phyloP scores from a whole-genome alignment of 371 early-diverging fungal genomes.

The Thermomucor indicae-seudaticae region DNA sequence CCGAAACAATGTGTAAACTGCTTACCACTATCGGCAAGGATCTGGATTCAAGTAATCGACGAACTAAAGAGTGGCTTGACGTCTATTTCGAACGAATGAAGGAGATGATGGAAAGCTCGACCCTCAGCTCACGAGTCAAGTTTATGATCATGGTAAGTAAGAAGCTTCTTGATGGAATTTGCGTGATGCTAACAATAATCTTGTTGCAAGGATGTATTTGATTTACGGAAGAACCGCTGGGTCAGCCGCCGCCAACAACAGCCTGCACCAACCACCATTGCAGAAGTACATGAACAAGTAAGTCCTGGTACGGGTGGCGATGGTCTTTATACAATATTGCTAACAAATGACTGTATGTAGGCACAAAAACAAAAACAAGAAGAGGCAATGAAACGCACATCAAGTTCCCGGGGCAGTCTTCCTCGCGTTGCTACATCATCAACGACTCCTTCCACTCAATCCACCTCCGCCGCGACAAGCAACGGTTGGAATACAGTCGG shows the following conservation, averaged over 20 bases:
- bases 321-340: neutral
- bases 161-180: neutral
- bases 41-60: slow-evolving; percentile 39
- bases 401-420: slow-evolving; percentile 56
- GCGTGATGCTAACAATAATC: neutral
- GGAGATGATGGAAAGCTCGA: slow-evolving; percentile 55
- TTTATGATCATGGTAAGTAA: slow-evolving; percentile 75
- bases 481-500: slow-evolving; percentile 78
- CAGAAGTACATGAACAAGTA: slow-evolving; percentile 78
- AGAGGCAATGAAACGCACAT: slow-evolving; percentile 65
- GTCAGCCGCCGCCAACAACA: slow-evolving; percentile 48
- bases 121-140: slow-evolving; percentile 80
- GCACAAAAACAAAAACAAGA: slow-evolving; percentile 61
- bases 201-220: slow-evolving; percentile 80
- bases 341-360: slow-evolving; percentile 26
- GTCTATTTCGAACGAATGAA: slow-evolving; percentile 76
- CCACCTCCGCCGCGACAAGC: no score
- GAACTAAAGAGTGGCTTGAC: slow-evolving; percentile 62
- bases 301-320: neutral
- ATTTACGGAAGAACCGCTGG: slow-evolving; percentile 84
- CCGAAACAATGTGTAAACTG: slow-evolving; percentile 89
- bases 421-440: slow-evolving; percentile 35
- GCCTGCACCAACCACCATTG: slow-evolving; percentile 82
- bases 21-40: slow-evolving; percentile 81
- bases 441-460: slow-evolving; percentile 27